Evolutionary conservation across 2,329 filamentous ascomycete species (phyloP), one percentile per base, ranked within the genome.

Genomic region (Penicillium hordei): DNA sequence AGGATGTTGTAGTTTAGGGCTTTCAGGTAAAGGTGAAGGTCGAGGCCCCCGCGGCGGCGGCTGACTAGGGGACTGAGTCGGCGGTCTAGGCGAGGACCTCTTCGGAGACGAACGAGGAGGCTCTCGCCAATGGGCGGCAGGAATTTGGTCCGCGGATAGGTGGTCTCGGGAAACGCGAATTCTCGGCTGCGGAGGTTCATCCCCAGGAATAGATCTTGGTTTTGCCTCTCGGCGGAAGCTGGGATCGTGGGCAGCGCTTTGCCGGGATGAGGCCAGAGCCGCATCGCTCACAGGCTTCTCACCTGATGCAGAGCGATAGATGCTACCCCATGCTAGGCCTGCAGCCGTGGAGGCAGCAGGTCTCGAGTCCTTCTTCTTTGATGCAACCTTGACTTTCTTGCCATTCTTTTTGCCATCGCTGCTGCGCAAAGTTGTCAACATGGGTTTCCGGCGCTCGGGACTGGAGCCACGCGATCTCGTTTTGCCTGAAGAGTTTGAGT

Each of bases 301-400:
- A 7, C 66, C 63, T 25, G 65, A 68, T 0, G 65, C 58, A 12
- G 68, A 50, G 7, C 65, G 68, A 31, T 70, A 68, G 19, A 71
- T 68, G 67, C 76, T 70, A 60, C 78, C 65, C 84, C 85, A 88
- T n/a, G 85, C 85, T 58, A 86, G 78, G 4, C 84, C 84, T 2
- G 86, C 86, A 3, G 86, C 86, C 65, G 83, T 85, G 19, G 85
- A 83, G 21, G 85, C 84, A 57, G 83, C 82, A 38, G 81, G 79
- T n/a, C 79, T 80, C 38, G 76, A 70, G 33, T 78, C 76, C 48
- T 73, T 78, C 52, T 77, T 74, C 31, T 69, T 71, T 19, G 66
- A 52, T 29, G 54, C 57, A 21, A 59, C 51, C 67, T 83, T 78
- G 44, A 58, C 27, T 45, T 79, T 76, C 54, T 80, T 79, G 15